Percentiles rank a stretch among this genome's conserved stretches.
These are phyloP conservation scores for Vairimorpha ceranae DNA, from an alignment of 371 early-diverging fungal species.

Conservation along the genomic window DNA sequence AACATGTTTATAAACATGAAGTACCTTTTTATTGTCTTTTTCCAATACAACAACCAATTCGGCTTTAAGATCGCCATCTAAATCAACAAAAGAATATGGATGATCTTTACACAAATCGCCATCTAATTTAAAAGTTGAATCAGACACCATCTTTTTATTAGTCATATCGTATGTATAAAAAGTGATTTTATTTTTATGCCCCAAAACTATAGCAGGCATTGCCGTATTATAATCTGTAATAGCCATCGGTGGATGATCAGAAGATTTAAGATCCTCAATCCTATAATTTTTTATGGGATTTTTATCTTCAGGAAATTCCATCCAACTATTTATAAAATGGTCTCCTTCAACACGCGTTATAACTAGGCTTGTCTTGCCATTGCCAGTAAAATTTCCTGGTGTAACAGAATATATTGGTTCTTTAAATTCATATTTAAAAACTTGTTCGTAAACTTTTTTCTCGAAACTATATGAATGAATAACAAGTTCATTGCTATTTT, in stretches of 20 bases:
- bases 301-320: constrained; percentile 3
- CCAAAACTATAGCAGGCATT: constrained; percentile 15
- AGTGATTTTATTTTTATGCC: not conserved
- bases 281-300: not conserved
- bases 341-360: constrained; percentile 1
- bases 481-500: constrained; percentile 9
- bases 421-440: constrained; percentile 13
- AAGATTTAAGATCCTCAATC: not conserved
- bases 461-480: constrained; percentile 22
- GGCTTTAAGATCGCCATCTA: constrained; percentile 46
- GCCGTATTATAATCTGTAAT: constrained; percentile 4
- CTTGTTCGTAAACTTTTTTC: constrained; percentile 13
- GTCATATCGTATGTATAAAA: not conserved
- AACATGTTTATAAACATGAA: constrained; percentile 42
- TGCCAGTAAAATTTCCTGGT: constrained; percentile 20
- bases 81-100: constrained; percentile 54
- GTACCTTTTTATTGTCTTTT: constrained; percentile 13
- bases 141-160: not conserved
- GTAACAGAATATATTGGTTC: constrained; percentile 18
- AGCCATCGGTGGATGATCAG: constrained; percentile 5
- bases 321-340: constrained; percentile 8
- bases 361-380: constrained; percentile 10
- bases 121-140: constrained; percentile 4
- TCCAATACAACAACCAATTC: constrained; percentile 40
- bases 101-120: constrained; percentile 43